Evolutionary conservation across 2,329 filamentous ascomycete species (phyloP), one percentile per base, ranked within the genome.

Genomic region (Gaeumannomyces tritici): DNA sequence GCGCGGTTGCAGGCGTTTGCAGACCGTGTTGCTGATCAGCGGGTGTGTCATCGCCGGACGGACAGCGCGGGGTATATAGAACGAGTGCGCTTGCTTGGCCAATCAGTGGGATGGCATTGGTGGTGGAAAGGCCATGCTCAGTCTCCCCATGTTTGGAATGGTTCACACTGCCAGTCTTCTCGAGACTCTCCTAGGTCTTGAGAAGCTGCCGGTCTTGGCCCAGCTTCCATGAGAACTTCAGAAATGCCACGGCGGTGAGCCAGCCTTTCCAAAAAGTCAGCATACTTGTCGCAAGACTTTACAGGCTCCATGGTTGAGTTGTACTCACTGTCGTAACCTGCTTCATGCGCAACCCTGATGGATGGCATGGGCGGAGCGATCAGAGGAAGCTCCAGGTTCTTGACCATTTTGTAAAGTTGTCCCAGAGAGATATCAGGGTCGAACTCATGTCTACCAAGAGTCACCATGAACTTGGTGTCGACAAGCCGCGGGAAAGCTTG

Each of bases 401-500:
- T n/a, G 3, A 63, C 33, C 3, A 64, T 56, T 1, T 1, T 4
- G 31, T 63, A 67, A 5, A 66, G 64, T 13, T 68, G 64, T 12
- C 61, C 57, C 3, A 71, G 66, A 18, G 5, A 66, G 9, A 63
- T 57, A 1, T 64, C 63, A 4, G 66, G 54, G 86, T 96, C 42
- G 91, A 96, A 67, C 89, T 95, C 70, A 85, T 96, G 62, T 88
- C 85, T 2, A 84, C 88, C 8, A 82, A 89, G 0, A 87, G 89
- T 61, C 86, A 89, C 0, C 84, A 90, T 62, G 84, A 96, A 12
- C 72, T 96, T 55, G 88, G 91, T 42, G 83, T 96, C 47, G 85
- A 89, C 61, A 71, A 82, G 62, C 0, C 72, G 70, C 0, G 78
- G 75, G 54, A 80, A 77, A 1, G 71, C 67, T 65, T 85, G 79